Evolutionary conservation across 192 early-diverging fungal genomes (phyloP).

Genomic region (Powellomyces hirtus): DNA sequence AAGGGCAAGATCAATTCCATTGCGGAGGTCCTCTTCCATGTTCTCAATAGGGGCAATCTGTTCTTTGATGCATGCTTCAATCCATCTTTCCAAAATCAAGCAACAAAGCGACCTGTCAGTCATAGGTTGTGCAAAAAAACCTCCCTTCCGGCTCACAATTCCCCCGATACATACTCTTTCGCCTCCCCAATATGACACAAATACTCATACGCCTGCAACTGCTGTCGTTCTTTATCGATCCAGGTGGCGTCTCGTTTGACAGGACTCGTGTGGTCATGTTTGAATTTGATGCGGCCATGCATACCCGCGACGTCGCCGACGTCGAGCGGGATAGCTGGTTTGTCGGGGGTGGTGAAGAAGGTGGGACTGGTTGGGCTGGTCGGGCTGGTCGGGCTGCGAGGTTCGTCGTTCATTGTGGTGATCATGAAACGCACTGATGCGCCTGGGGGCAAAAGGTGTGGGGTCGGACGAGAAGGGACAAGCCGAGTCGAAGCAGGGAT

Average conservation of each 20-base stretch:
- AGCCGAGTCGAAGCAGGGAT: no score
- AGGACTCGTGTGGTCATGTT: conserved; percentile 14
- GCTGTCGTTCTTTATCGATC: conserved; percentile 87
- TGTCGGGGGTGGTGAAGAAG: conserved; percentile 18
- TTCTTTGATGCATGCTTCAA: conserved; percentile 87
- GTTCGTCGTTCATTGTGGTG: conserved; percentile 3
- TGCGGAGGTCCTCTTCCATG: conserved; percentile 88
- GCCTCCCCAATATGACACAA: conserved; percentile 98
- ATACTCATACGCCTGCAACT: conserved; percentile 97
- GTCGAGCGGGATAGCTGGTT: conserved; percentile 27
- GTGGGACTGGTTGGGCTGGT: conserved; percentile 23
- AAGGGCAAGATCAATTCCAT: conserved; percentile 90
- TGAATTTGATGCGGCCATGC: conserved; percentile 28
- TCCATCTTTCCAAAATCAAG: no score
- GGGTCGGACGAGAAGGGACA: no score
- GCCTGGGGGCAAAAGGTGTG: background rate
- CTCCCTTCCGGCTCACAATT: no score
- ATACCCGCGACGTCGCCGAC: conserved; percentile 31
- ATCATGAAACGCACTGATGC: background rate
- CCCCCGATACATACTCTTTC: conserved; percentile 82
- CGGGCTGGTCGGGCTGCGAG: background rate
- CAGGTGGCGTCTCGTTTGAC: conserved; percentile 50
- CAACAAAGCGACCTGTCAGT: no score
- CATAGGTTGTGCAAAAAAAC: no score
- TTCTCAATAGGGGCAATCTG: conserved; percentile 72